Evolutionary conservation across 257 asterid genomes (phyloP), one percentile per base, ranked within the genome.

Genomic region (Nicotiana otophora): DNA sequence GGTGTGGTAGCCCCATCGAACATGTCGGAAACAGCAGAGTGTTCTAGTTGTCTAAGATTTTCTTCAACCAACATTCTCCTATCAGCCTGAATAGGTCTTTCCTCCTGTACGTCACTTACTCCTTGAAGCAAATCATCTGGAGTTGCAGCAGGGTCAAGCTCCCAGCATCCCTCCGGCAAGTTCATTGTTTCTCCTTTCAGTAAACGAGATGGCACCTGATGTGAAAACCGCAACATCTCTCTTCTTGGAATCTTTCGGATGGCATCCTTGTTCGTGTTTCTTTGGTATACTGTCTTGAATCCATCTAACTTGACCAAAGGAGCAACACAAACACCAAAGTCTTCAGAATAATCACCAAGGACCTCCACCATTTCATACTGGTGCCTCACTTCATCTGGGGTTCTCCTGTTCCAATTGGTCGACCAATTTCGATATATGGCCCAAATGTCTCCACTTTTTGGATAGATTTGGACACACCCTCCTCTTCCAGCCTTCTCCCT

Each of bases 81-180:
- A 61, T 79, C 68, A 34, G 9, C 82, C 72, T 20, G 82, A 81
- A 53, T 69, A 60, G 83, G 65, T 54, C 62, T 74, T 58, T 30
- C 84, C 66, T 82, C 83, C 67, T n/a, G 67, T 53, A 67, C 39
- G 17, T 80, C 61, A 80, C 4, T 42, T 69, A n/a, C 91, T 17
- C 83, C 86, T 55, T 83, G 92, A 83, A 96, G 99, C 86, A 96
- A 92, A 85, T 91, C 92, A 12, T 90, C 98, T 5, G 99, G 99
- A 61, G 92, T 96, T 7, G 98, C 99, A 86, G 99, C 99, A 66
- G 99, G 97, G 88, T 96, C 99, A 36, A 96, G 98, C 93, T 96
- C 99, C 98, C 98, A 96, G 86, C 97, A 94, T 55, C 95, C 96
- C 81, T 92, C 96, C 0, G 98, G 97, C 91, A 96, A 85, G 76